Evolutionary conservation across 805 yeast genomes (phyloP).

Genomic region (Saturnispora zaruensis): DNA sequence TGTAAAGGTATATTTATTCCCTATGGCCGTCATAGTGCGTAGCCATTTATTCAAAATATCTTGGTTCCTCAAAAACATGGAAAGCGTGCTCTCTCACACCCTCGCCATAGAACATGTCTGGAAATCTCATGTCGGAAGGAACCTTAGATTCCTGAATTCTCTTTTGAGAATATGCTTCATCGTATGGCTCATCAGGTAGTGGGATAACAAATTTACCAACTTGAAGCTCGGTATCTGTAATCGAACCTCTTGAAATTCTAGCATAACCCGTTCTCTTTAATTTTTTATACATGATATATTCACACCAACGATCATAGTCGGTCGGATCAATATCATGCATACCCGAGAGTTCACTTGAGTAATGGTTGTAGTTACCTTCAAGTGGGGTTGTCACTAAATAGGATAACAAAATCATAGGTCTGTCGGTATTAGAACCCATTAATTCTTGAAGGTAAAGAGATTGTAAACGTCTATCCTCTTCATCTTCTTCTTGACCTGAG

Average conservation of each 20-base stretch:
- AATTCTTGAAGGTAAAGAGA: conserved; percentile 64
- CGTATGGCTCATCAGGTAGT: conserved; percentile 13
- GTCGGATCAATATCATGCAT: conserved; percentile 90
- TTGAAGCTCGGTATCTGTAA: conserved; percentile 95
- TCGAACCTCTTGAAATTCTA: conserved; percentile 82
- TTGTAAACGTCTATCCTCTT: conserved; percentile 84
- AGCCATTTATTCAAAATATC: conserved; percentile 48
- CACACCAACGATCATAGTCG: conserved; percentile 98
- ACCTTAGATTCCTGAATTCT: conserved; percentile 50
- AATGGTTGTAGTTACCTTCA: conserved; percentile 85
- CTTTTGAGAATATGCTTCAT: conserved; percentile 27
- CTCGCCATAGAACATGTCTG: conserved; percentile 69
- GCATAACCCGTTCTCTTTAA: conserved; percentile 89
- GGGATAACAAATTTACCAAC: conserved; percentile 80
- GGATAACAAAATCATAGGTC: conserved; percentile 82
- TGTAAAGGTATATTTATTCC: not conserved
- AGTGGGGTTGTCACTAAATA: conserved; percentile 84
- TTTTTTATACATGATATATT: conserved; percentile 83
- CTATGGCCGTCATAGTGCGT: not conserved
- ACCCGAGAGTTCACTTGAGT: conserved; percentile 74
- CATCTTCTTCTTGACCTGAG: conserved; percentile 97
- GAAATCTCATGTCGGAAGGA: conserved; percentile 62
- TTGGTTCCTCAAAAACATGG: conserved; percentile 93
- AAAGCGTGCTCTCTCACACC: conserved; percentile 91
- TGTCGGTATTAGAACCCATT: conserved; percentile 63